These are phyloP conservation scores for Wickerhamomyces chambardii DNA, from an alignment of 805 yeast species.

Conservation along the genomic window DNA sequence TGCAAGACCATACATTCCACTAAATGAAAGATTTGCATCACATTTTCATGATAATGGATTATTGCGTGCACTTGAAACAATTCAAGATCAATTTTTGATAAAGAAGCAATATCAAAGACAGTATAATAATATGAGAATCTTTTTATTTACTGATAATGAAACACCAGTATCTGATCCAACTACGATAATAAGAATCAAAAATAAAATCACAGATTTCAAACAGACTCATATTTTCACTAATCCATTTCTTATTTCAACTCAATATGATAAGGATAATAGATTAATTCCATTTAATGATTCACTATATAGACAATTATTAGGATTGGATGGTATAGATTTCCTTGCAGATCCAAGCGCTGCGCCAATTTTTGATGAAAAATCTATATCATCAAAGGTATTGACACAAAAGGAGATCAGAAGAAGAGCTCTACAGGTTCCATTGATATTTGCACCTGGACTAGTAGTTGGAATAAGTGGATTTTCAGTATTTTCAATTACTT, in stretches of 20 bases:
- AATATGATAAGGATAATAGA: not conserved
- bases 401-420: constrained; percentile 56
- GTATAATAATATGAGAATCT: constrained; percentile 49
- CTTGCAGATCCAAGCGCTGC: constrained; percentile 30
- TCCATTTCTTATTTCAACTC: constrained; percentile 51
- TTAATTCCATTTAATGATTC: constrained; percentile 31
- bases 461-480: constrained; percentile 67
- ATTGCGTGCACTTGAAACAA: constrained; percentile 34
- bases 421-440: constrained; percentile 50
- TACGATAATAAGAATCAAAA: constrained; percentile 40
- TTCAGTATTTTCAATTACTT: constrained; percentile 42
- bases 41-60: constrained; percentile 21
- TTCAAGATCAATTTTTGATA: constrained; percentile 46
- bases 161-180: constrained; percentile 39
- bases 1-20: constrained; percentile 13
- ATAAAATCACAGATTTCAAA: constrained; percentile 50
- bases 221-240: constrained; percentile 41
- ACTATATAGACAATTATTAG: constrained; percentile 46
- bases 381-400: constrained; percentile 38
- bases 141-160: constrained; percentile 72
- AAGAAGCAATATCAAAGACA: constrained; percentile 27
- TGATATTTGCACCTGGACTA: constrained; percentile 46
- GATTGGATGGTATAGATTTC: constrained; percentile 16
- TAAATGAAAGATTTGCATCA: constrained; percentile 20
- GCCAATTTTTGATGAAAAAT: constrained; percentile 28